A percentile compares a stretch with the other conserved stretches of the same genome.
Evolutionary conservation across 129 eudicot species (phyloP).

Genomic region (Artemisia argyi): DNA sequence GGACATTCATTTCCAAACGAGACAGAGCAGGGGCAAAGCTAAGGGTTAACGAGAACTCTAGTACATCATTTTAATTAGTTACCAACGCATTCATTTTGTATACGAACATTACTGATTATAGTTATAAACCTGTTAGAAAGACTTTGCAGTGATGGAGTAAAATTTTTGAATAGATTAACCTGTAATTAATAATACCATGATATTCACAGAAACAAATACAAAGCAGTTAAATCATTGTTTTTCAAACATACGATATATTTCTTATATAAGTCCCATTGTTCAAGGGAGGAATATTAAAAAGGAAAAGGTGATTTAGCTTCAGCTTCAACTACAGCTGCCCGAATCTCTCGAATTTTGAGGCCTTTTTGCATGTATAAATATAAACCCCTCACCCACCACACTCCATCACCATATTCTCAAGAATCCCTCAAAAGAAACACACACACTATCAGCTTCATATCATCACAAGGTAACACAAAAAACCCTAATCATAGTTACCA

Average conservation of each 20-base stretch:
- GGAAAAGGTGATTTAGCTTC: conserved; percentile 44
- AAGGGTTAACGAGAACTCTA: too few species aligned
- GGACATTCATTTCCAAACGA: too few species aligned
- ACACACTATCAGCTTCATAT: conserved; percentile 17
- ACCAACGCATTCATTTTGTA: too few species aligned
- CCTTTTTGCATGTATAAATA: conserved; percentile 55
- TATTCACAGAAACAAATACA: too few species aligned
- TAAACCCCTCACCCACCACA: conserved; percentile 30
- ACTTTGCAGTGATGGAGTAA: neutral
- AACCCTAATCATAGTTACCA: conserved; percentile 11
- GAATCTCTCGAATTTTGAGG: conserved; percentile 50
- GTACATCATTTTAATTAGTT: too few species aligned
- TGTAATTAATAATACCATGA: too few species aligned
- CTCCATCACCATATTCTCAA: conserved; percentile 35
- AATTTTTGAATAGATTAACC: neutral
- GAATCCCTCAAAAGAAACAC: conserved; percentile 39
- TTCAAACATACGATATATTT: neutral
- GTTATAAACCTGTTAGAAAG: too few species aligned
- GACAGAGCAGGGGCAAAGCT: too few species aligned
- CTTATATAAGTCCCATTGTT: conserved; percentile 43
- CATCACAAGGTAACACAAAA: conserved; percentile 28
- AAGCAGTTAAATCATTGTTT: too few species aligned
- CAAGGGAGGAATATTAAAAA: conserved; percentile 51
- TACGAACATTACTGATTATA: too few species aligned
- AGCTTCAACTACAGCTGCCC: conserved; percentile 48